Percentiles rank a stretch among this genome's conserved stretches.
These are phyloP conservation scores for Schizopora paradoxa DNA, from an alignment of 1,284 basidiomycete genomes.

Conservation along the genomic window DNA sequence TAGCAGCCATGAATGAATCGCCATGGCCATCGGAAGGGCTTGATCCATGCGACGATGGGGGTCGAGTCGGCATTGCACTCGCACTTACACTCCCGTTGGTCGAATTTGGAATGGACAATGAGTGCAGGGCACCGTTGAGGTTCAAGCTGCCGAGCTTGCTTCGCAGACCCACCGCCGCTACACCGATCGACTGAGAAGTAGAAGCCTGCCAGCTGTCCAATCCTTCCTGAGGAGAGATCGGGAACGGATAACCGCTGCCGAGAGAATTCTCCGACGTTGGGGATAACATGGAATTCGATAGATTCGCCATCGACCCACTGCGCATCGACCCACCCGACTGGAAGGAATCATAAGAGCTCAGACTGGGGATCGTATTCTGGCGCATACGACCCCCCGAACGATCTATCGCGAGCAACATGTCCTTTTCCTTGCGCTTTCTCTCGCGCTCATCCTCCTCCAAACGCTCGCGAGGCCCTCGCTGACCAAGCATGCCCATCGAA, in stretches of 20 bases:
- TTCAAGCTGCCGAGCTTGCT: slow-evolving; percentile 5
- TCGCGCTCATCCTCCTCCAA: slow-evolving; percentile 62
- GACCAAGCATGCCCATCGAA: slow-evolving; percentile 27
- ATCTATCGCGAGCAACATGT: slow-evolving; percentile 28
- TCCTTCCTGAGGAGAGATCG: slow-evolving; percentile 16
- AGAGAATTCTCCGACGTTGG: too few species aligned
- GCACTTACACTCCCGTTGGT: slow-evolving; percentile 7
- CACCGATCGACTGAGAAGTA: not conserved
- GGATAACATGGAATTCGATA: not conserved
- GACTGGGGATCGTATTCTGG: too few species aligned
- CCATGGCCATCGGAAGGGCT: slow-evolving; percentile 16
- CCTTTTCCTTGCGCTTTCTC: slow-evolving; percentile 49
- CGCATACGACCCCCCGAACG: slow-evolving; percentile 35
- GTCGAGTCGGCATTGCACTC: slow-evolving; percentile 5
- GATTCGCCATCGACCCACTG: slow-evolving; percentile 4
- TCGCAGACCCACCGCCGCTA: too few species aligned
- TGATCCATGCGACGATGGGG: slow-evolving; percentile 16
- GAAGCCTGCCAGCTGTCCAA: slow-evolving; percentile 13
- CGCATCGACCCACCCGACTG: slow-evolving; percentile 43
- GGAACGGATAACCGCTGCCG: slow-evolving; percentile 14
- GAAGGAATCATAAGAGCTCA: slow-evolving; percentile 79
- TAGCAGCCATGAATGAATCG: slow-evolving; percentile 5
- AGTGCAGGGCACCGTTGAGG: slow-evolving; percentile 3
- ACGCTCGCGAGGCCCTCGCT: slow-evolving; percentile 54
- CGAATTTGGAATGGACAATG: slow-evolving; percentile 7